Conservation (phyloP, 1,139 yeast species). For the Nakaseomyces uthaithaninus region DNA sequence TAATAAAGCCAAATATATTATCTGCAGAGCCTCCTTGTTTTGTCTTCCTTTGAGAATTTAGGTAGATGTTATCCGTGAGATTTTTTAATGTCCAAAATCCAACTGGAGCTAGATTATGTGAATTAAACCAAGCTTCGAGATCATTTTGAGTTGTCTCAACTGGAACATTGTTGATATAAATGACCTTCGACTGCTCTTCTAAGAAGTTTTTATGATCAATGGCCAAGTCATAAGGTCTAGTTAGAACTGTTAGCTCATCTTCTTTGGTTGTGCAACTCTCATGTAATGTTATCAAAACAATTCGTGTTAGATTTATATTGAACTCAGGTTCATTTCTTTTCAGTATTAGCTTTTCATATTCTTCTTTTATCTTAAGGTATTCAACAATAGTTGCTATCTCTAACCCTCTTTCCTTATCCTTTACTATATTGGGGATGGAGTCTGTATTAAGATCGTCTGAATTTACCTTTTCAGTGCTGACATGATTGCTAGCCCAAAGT, state of each 20-base stretch:
- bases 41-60: background rate
- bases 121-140: constrained; percentile 85
- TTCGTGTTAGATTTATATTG: background rate
- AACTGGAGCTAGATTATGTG: constrained; percentile 75
- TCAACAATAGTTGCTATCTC: background rate
- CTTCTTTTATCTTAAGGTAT: background rate
- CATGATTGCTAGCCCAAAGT: constrained; percentile 59
- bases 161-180: constrained; percentile 71
- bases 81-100: constrained; percentile 80
- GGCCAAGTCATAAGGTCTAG: constrained; percentile 65
- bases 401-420: background rate
- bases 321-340: background rate
- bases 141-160: constrained; percentile 85
- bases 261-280: constrained; percentile 48
- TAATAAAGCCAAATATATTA: constrained; percentile 68
- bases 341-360: background rate
- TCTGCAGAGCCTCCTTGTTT: constrained; percentile 15
- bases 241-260: constrained; percentile 49
- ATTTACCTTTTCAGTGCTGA: background rate
- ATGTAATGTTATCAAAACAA: constrained; percentile 37
- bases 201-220: constrained; percentile 63
- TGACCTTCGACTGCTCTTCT: constrained; percentile 66
- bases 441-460: constrained; percentile 21
- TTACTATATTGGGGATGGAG: background rate
- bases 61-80: constrained; percentile 23